A percentile compares a stretch with the other conserved stretches of the same genome.
These are phyloP conservation scores for Thielaviopsis populi DNA, from an alignment of 2,329 filamentous ascomycete species.

Conservation along the genomic window DNA sequence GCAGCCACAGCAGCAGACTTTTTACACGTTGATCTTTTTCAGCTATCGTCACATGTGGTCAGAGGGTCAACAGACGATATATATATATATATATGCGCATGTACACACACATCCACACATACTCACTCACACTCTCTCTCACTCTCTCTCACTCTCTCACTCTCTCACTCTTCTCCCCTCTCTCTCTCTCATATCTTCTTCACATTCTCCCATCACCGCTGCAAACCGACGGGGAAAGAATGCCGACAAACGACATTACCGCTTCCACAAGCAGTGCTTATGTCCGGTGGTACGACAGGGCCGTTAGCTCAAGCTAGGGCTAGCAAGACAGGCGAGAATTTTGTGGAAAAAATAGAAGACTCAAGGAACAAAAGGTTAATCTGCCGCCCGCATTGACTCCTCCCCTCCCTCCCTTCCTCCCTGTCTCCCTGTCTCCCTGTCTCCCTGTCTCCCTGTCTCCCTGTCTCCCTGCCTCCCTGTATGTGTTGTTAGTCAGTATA, in stretches of 20 bases:
- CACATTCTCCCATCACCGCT: not conserved
- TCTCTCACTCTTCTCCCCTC: no score
- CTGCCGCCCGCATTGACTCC: not conserved
- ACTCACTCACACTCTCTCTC: not conserved
- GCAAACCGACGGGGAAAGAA: not conserved
- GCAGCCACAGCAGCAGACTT: not conserved
- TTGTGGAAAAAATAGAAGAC: not conserved
- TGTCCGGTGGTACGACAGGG: not conserved
- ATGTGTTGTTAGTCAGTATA: not conserved
- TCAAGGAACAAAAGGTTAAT: not conserved
- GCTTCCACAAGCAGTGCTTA: not conserved
- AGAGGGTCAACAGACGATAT: not conserved
- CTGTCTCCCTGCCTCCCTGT: no score
- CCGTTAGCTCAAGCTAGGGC: not conserved
- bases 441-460: no score
- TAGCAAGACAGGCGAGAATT: not conserved
- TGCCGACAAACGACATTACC: not conserved
- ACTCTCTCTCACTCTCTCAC: no score
- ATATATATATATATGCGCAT: not conserved
- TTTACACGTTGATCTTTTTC: not conserved
- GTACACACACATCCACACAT: not conserved
- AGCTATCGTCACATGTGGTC: not conserved
- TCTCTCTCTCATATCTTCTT: no score
- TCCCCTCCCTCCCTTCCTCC: not conserved
- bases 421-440: no score